Evolutionary conservation across 257 asterid genomes (phyloP).

Genomic region (Solanum etuberosum): DNA sequence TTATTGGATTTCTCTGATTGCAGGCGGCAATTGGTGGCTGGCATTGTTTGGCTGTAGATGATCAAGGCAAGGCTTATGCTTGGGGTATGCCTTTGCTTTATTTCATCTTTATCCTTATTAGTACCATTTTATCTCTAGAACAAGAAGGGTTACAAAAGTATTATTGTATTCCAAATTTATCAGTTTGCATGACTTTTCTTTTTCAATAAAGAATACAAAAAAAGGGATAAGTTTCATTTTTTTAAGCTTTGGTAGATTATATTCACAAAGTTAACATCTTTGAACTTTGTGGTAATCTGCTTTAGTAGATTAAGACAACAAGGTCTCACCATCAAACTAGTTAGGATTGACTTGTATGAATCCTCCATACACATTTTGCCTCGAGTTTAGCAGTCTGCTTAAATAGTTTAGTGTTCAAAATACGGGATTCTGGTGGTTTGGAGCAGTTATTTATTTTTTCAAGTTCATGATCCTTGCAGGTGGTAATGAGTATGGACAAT

Average conservation of each 20-base stretch:
- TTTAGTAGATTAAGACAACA: not conserved
- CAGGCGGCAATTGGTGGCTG: constrained; percentile 99
- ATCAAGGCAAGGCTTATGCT: constrained; percentile 94
- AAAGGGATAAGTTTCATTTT: not conserved
- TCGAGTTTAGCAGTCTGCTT: not conserved
- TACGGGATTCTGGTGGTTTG: not conserved
- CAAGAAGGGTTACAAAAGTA: not conserved
- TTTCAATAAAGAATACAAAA: not conserved
- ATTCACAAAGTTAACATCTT: not conserved
- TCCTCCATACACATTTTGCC: not conserved
- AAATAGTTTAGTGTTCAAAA: not conserved
- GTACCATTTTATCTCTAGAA: not conserved
- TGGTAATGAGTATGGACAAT: constrained; percentile 98
- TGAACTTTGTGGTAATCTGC: not conserved
- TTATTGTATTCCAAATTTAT: not conserved
- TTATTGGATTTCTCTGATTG: constrained; percentile 3
- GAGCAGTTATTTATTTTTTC: not conserved
- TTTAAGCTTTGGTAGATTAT: not conserved
- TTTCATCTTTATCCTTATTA: not conserved
- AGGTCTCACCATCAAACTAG: not conserved
- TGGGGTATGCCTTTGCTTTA: constrained; percentile 55
- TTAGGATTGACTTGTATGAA: not conserved
- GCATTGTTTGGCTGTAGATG: constrained; percentile 99
- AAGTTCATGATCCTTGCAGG: constrained; percentile 32
- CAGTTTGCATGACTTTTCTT: not conserved